Evolutionary conservation across 2,329 filamentous ascomycete species (phyloP).

Genomic region (Colletotrichum truncatum): DNA sequence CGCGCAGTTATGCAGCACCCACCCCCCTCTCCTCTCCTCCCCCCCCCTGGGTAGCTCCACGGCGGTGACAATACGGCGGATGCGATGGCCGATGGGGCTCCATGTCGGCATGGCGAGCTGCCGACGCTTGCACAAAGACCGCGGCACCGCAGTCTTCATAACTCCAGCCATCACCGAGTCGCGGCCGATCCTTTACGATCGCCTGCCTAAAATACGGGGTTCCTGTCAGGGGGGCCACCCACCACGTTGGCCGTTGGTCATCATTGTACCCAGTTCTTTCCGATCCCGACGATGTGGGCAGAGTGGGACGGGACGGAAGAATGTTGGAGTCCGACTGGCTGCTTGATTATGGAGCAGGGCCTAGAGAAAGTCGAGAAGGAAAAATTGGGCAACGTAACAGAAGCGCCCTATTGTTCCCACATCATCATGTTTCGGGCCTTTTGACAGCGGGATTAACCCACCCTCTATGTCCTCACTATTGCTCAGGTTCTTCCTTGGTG

Average conservation of each 20-base stretch:
- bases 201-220: conserved; percentile 21
- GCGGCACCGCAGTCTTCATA: conserved; percentile 8
- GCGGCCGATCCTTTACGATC: conserved; percentile 21
- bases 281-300: conserved; percentile 29
- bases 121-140: conserved; percentile 26
- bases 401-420: not conserved
- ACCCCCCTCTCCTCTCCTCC: not conserved
- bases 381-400: not conserved
- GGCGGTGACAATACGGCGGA: conserved; percentile 11
- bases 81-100: conserved; percentile 1
- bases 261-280: conserved; percentile 12
- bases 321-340: conserved; percentile 24
- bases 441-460: conserved; percentile 5
- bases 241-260: conserved; percentile 26
- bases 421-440: not conserved
- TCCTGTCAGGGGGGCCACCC: conserved; percentile 13
- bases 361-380: conserved; percentile 12
- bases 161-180: not conserved
- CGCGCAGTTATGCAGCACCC: not conserved
- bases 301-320: conserved; percentile 18
- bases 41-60: conserved; percentile 13
- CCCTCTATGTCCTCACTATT: not conserved
- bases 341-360: not conserved
- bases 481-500: not conserved
- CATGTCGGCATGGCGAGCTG: conserved; percentile 20